phyloP scores from a whole-genome alignment of 2,329 filamentous ascomycete species.

The Sarocladium kiliense region DNA sequence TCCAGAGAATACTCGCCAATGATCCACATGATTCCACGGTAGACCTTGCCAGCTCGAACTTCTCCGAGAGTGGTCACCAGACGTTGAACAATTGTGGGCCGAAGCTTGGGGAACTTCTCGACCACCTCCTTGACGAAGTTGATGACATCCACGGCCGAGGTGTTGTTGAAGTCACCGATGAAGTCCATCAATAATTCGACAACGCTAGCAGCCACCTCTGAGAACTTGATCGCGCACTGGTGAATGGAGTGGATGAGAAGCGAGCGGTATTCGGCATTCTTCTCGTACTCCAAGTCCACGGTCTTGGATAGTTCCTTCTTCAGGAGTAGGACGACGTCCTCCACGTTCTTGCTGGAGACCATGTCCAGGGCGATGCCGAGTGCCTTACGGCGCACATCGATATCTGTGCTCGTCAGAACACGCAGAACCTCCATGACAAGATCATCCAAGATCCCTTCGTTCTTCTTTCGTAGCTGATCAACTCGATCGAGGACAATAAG shows the following conservation, averaged over 20 bases:
- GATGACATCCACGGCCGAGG: slow-evolving; percentile 94
- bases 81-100: slow-evolving; percentile 80
- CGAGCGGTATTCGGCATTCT: slow-evolving; percentile 92
- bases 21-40: slow-evolving; percentile 94
- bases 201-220: slow-evolving; percentile 93
- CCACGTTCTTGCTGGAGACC: slow-evolving; percentile 98
- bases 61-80: slow-evolving; percentile 87
- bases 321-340: slow-evolving; percentile 89
- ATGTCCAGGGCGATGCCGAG: slow-evolving; percentile 89
- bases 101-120: slow-evolving; percentile 90
- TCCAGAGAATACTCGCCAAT: slow-evolving; percentile 95
- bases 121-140: slow-evolving; percentile 99
- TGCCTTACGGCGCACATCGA: slow-evolving; percentile 91
- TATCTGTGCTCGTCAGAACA: slow-evolving; percentile 89
- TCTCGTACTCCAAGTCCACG: slow-evolving; percentile 97
- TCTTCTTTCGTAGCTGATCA: slow-evolving; percentile 78
- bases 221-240: slow-evolving; percentile 98
- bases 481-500: slow-evolving; percentile 95
- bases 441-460: slow-evolving; percentile 88
- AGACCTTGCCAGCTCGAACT: slow-evolving; percentile 94
- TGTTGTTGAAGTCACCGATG: slow-evolving; percentile 96
- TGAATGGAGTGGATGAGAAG: slow-evolving; percentile 96
- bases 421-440: slow-evolving; percentile 95
- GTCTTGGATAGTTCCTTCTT: slow-evolving; percentile 99
- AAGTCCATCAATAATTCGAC: slow-evolving; percentile 98